A percentile compares a stretch with the other conserved stretches of the same genome.
Evolutionary conservation across 306 rosid genomes (phyloP).

Genomic region (Vicia sativa): DNA sequence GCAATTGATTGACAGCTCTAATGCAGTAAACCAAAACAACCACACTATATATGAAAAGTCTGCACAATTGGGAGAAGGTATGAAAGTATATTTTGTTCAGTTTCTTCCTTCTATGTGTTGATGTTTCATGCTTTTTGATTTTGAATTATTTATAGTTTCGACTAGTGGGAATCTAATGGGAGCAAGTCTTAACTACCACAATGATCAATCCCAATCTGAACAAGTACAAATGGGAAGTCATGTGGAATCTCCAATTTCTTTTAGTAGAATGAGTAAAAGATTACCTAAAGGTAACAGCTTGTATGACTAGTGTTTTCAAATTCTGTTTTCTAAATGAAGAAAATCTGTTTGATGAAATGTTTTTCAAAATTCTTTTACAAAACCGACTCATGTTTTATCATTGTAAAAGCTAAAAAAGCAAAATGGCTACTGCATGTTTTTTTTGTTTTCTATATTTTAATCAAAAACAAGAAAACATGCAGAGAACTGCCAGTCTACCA

Average conservation of each 20-base stretch:
- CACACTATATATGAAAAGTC: not conserved
- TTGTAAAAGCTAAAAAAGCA: not conserved
- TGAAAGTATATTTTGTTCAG: not conserved
- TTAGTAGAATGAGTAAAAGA: not conserved
- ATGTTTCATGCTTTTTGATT: not conserved
- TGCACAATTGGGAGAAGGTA: not conserved
- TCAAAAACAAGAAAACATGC: not conserved
- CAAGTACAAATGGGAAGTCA: conserved; percentile 9
- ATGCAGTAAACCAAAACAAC: conserved; percentile 15
- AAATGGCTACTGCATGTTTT: not conserved
- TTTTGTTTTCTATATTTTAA: not conserved
- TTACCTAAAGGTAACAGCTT: conserved; percentile 1
- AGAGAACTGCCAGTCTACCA: not conserved
- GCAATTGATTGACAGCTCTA: conserved; percentile 19
- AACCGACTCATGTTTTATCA: conserved; percentile 1
- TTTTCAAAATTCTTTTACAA: not conserved
- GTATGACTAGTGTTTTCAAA: not conserved
- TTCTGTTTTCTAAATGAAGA: not conserved
- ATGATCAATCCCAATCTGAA: not conserved
- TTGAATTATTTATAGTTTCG: conserved; percentile 1
- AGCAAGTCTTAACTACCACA: not conserved
- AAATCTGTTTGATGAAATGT: not conserved
- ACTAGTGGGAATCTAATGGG: not conserved
- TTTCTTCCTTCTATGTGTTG: not conserved
- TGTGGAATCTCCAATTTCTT: not conserved